phyloP scores from a whole-genome alignment of 1,139 yeast species.

The Kurtzmaniella quercitrusa region DNA sequence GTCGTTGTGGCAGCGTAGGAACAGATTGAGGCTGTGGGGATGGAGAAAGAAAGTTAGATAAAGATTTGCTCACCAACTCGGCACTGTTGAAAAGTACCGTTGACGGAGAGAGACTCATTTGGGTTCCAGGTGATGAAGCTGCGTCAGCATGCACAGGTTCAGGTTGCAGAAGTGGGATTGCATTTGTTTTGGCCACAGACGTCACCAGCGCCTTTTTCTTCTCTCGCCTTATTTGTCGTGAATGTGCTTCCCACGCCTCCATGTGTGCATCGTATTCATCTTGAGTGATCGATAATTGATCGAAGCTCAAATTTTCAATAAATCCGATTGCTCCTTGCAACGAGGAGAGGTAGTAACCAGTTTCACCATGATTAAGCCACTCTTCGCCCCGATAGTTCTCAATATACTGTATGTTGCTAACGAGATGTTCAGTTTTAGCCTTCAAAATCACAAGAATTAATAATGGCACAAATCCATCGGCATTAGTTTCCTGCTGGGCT shows the following conservation, averaged over 20 bases:
- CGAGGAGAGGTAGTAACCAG: constrained; percentile 84
- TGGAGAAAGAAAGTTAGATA: constrained; percentile 42
- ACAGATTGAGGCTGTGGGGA: constrained; percentile 26
- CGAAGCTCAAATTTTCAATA: constrained; percentile 54
- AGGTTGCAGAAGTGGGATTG: constrained; percentile 4
- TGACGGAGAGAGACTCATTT: constrained; percentile 41
- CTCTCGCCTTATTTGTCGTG: constrained; percentile 14
- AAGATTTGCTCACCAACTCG: constrained; percentile 47
- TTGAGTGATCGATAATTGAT: constrained; percentile 57
- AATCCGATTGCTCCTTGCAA: constrained; percentile 81
- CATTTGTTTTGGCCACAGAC: not conserved
- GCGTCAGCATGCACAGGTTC: not conserved
- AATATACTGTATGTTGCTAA: constrained; percentile 79
- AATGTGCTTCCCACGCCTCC: constrained; percentile 47
- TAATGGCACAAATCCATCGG: constrained; percentile 88
- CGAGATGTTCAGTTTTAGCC: constrained; percentile 57
- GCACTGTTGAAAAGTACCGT: constrained; percentile 51
- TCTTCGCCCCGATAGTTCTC: constrained; percentile 76
- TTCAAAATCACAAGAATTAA: constrained; percentile 75
- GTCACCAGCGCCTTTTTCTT: not conserved
- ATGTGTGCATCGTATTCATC: constrained; percentile 52
- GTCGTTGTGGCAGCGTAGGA: constrained; percentile 7
- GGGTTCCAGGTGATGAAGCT: constrained; percentile 1
- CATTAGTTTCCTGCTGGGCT: constrained; percentile 69
- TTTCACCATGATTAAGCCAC: constrained; percentile 73